Evolutionary conservation across 2,329 filamentous ascomycete genomes (phyloP), one percentile per base, ranked within the genome.

Genomic region (Xylaria sp.): DNA sequence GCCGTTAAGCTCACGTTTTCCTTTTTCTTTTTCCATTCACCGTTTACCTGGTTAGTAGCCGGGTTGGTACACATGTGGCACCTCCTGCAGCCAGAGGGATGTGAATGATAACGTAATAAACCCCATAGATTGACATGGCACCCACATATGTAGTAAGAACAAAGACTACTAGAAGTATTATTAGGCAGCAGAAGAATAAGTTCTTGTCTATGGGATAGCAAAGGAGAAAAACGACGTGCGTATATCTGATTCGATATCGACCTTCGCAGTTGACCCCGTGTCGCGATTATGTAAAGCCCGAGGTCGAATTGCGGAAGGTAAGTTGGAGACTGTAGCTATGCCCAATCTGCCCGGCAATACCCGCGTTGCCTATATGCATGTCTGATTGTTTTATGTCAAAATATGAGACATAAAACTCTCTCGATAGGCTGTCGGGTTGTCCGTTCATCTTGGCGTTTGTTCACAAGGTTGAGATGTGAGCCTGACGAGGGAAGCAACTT

Each of bases 301-400:
- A 50, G 27, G 63, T 66, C 47, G 54, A 58, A 47, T 58, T 53
- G 45, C 53, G 51, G 36, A 20, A 42, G 54, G 59, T 31, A 36
- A 31, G 39, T 20, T 53, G 64, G 59, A 44, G 54, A 38, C 64
- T 54, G 58, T 58, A 63, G 54, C 50, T 39, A 63, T 66, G 63
- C 63, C 63, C 58, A 66, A 66, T 49, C 33, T 58, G 29, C 45
- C 63, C 64, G 59, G 64, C 39, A 47, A 55, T 63, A 63, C 36
- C 61, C 36, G 53, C 17, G 9, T 27, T 57, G 44, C 27, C 29
- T 49, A n/a, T 57, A 47, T 51, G 25, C 29, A 39, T 58, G 27
- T 61, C 36, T 47, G 42, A 39, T 47, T 66, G 27, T 57, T 29
- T 49, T 58, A 36, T 42, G 27, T 44, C 22, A 47, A 53, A 42